Evolutionary conservation across 164 flowering plant genomes (phyloP).

Genomic region (Tinospora cordifolia): DNA sequence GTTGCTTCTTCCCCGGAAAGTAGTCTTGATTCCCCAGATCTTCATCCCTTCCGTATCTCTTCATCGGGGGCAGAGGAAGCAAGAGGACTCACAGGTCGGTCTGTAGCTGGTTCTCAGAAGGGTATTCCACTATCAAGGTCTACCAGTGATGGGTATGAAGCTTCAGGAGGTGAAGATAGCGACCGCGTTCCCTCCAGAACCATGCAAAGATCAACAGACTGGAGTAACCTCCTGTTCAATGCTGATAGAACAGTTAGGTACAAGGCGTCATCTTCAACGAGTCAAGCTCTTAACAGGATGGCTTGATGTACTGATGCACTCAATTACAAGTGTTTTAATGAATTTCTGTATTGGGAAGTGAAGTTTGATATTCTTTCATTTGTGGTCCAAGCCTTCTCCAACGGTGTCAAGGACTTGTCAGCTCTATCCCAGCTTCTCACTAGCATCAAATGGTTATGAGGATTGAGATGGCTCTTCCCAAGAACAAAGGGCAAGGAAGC

Average conservation of each 20-base stretch:
- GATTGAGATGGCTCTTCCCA: slow-evolving; percentile 1
- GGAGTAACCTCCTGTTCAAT: slow-evolving; percentile 43
- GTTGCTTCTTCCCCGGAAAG: slow-evolving; percentile 87
- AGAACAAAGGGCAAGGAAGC: slow-evolving; percentile 1
- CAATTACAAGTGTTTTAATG: slow-evolving; percentile 8
- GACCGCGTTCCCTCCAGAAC: slow-evolving; percentile 62
- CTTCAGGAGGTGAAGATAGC: slow-evolving; percentile 97
- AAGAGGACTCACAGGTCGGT: slow-evolving; percentile 36
- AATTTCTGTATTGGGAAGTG: slow-evolving; percentile 1
- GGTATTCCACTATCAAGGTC: slow-evolving; percentile 70
- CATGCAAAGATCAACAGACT: slow-evolving; percentile 49
- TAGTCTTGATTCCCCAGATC: slow-evolving; percentile 80
- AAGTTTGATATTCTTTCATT: slow-evolving; percentile 28
- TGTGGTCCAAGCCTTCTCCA: slow-evolving; percentile 12
- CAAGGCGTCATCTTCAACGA: slow-evolving; percentile 40
- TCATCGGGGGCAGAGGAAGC: slow-evolving; percentile 71
- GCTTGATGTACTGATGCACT: slow-evolving; percentile 17
- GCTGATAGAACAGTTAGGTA: slow-evolving; percentile 10
- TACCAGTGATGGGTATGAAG: slow-evolving; percentile 89
- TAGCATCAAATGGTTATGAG: background rate
- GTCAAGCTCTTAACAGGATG: slow-evolving; percentile 27
- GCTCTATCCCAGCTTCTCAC: slow-evolving; percentile 5
- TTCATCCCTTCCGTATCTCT: slow-evolving; percentile 70
- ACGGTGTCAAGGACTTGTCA: background rate
- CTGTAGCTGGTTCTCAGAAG: slow-evolving; percentile 25